Percentiles rank a stretch among this genome's conserved stretches.
Evolutionary conservation across 352 stramenopile species (phyloP).

Genomic region (Pythium apleroticum): DNA sequence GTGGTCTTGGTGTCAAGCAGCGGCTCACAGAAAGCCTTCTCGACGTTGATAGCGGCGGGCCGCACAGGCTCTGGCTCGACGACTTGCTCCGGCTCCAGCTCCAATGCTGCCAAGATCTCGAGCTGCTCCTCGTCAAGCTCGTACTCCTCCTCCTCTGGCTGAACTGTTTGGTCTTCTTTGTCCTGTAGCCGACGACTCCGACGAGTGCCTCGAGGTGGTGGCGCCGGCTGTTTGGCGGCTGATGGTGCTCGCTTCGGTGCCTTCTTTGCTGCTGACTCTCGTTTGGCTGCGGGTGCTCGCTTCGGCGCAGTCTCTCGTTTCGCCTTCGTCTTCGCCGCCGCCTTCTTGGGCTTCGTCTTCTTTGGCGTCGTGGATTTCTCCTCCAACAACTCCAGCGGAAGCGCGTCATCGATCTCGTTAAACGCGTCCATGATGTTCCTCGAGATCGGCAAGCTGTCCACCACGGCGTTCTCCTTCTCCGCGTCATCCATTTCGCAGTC

Average conservation of each 20-base stretch:
- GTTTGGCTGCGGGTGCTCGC: not conserved
- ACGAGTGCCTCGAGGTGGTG: slow-evolving; percentile 2
- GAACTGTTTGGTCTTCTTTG: not conserved
- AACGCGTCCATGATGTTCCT: slow-evolving; percentile 27
- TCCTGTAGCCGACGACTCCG: slow-evolving; percentile 10
- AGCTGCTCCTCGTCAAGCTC: not conserved
- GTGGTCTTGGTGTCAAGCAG: slow-evolving; percentile 22
- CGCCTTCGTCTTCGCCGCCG: not conserved
- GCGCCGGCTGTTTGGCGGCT: not conserved
- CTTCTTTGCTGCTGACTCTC: not conserved
- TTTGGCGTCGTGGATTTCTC: slow-evolving; percentile 11
- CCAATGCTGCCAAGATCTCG: not conserved
- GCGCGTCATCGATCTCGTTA: slow-evolving; percentile 8
- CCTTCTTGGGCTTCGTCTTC: not conserved
- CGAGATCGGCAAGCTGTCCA: not conserved
- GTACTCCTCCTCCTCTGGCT: not conserved
- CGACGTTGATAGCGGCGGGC: slow-evolving; percentile 10
- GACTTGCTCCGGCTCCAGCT: not conserved
- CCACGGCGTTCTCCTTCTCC: slow-evolving; percentile 10
- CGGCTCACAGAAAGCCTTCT: slow-evolving; percentile 16
- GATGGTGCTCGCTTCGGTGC: not conserved
- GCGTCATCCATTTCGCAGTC: not conserved
- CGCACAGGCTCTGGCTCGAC: not conserved
- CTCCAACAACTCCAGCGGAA: not conserved
- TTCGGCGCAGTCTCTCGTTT: not conserved